phyloP scores from a whole-genome alignment of 257 asterid species.

The Datura wrightii region DNA sequence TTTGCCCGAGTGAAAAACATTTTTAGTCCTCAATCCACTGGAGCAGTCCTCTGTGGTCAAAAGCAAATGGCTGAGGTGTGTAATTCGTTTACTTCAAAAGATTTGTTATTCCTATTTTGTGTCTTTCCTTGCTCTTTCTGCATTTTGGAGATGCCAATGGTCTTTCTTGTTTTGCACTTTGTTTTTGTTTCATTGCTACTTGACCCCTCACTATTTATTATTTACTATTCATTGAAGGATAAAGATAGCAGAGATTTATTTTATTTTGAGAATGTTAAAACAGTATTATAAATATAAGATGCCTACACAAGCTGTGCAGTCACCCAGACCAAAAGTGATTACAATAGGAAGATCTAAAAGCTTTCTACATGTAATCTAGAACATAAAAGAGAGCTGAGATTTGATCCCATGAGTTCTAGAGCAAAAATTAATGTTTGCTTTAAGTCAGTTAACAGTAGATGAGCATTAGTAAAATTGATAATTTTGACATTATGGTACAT shows the following conservation, averaged over 20 bases:
- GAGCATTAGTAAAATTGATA: background rate
- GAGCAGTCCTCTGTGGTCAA: slow-evolving; percentile 92
- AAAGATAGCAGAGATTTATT: background rate
- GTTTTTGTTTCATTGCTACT: slow-evolving; percentile 16
- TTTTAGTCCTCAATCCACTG: slow-evolving; percentile 68
- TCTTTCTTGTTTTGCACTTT: background rate
- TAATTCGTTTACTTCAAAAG: slow-evolving; percentile 21
- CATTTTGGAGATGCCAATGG: background rate
- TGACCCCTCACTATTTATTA: slow-evolving; percentile 8
- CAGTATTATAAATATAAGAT: background rate
- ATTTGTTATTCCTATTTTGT: background rate
- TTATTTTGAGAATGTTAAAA: background rate
- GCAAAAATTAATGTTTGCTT: background rate
- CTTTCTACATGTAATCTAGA: background rate
- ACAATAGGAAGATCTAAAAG: background rate
- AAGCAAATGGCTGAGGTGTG: slow-evolving; percentile 92
- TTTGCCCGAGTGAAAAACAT: slow-evolving; percentile 71
- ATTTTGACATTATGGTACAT: background rate
- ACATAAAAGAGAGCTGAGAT: slow-evolving; percentile 16
- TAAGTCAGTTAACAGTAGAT: background rate
- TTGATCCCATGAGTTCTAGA: background rate
- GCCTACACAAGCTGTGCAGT: background rate
- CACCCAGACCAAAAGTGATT: background rate
- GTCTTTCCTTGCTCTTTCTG: slow-evolving; percentile 21
- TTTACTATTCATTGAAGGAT: slow-evolving; percentile 10